Evolutionary conservation across 2,329 filamentous ascomycete genomes (phyloP).

Genomic region (Exophiala xenobiotica): DNA sequence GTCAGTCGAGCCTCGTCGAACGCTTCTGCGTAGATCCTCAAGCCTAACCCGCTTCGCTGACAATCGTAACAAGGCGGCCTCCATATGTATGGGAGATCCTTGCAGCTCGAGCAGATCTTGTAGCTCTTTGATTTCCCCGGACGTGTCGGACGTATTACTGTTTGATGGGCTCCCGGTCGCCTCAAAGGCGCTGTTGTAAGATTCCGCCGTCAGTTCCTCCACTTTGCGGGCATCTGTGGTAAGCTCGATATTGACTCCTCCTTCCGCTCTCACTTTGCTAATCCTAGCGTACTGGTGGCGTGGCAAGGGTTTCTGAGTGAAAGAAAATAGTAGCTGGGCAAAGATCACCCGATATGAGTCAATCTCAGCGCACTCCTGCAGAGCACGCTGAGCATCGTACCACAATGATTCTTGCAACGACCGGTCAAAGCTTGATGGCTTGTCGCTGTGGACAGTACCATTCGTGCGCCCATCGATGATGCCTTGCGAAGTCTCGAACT

Average conservation of each 20-base stretch:
- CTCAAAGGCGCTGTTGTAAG: not conserved
- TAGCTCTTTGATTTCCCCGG: conserved; percentile 4
- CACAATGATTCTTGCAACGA: conserved; percentile 41
- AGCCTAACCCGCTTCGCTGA: conserved; percentile 8
- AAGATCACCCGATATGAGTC: conserved; percentile 46
- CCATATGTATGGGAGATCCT: conserved; percentile 6
- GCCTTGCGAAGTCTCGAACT: not conserved
- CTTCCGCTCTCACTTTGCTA: not conserved
- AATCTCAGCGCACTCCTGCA: conserved; percentile 40
- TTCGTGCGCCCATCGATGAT: not conserved
- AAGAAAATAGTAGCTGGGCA: conserved; percentile 46
- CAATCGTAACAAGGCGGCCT: conserved; percentile 5
- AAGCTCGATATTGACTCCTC: not conserved
- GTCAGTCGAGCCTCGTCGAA: not conserved
- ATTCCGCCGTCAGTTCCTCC: not conserved
- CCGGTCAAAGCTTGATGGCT: conserved; percentile 28
- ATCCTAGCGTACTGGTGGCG: conserved; percentile 6
- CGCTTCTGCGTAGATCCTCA: not conserved
- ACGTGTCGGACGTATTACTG: not conserved
- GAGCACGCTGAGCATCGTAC: conserved; percentile 42
- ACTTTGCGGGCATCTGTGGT: not conserved
- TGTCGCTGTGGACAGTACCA: not conserved
- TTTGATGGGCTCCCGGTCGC: not conserved
- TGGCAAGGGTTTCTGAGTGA: conserved; percentile 42
- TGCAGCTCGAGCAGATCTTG: conserved; percentile 4